Base-by-base conservation (phyloP, 2,329 filamentous ascomycete genomes). In the Aureobasidium sp. region DNA sequence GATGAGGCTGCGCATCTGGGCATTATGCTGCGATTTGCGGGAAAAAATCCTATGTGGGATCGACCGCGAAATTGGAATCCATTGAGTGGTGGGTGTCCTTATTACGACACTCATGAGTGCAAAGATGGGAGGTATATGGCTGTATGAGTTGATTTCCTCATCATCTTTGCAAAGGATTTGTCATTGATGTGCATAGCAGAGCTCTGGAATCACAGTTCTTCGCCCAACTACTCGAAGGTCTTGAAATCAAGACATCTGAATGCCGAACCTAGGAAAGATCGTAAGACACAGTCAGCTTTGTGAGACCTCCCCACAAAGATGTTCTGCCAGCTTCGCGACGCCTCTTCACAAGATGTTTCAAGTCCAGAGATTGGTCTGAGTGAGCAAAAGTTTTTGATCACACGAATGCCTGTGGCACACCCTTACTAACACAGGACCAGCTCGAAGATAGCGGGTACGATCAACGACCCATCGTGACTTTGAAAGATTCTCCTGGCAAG, bases 321-420 rank as follows among this genome's bases (percentile, higher is more conserved):
- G 21, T 21, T 32, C 30, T 32, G 30, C 30, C 30, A 32, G 30
- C 30, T 32, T 32, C 30, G 30, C 30, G 30, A 32, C 30, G 30
- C 30, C 30, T 32, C 30, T 32, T 32, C 30, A 32, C 30, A 32
- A 32, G 30, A 32, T 32, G 30, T 32, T 97, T 97, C 73, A 84
- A 80, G 71, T 74, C 77, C 48, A 90, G 85, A 76, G 88, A 87
- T 5, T 81, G 92, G 37, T 71, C 74, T 0, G 87, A 96, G 72
- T 97, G 93, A 93, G 93, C 96, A 74, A 71, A 64, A 3, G 78
- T 96, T 6, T 97, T 97, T 71, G 90, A 96, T 71, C 89, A 89
- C 11, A 94, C 89, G 0, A 93, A 97, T 75, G 93, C 93, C 1
- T 97, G 93, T 73, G 91, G 88, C 65, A 91, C 90, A n/a, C 93